Base-by-base conservation (phyloP, 2,329 filamentous ascomycete species). In the Cryphonectria carpinicola region DNA sequence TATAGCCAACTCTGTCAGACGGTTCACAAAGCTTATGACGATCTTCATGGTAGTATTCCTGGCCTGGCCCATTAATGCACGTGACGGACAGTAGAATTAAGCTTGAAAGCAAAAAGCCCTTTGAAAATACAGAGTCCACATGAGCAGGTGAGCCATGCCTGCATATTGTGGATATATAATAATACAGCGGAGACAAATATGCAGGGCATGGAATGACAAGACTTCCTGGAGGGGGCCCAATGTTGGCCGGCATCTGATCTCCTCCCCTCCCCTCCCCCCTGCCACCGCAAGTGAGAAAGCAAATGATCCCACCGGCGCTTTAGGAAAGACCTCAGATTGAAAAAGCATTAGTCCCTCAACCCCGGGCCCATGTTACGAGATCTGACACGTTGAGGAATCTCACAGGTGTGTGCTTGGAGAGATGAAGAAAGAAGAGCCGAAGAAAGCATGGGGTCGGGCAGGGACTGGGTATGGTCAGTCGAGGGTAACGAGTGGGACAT, bases 181-280 rank as follows among this genome's bases (percentile, higher is more conserved):
- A 22, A 43, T 65, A 32, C 28, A 8, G 43, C 32, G 63, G 63
- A 52, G 63, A 65, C n/a, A 35, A 28, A 65, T 35, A 49, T 43
- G 61, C 63, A 65, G 32, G 58, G 43, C 52, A 19, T 65, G 28
- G 32, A 65, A 35, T 65, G 63, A 52, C 41, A 65, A 64, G 41
- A 43, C 17, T n/a, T 65, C 63, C 43, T 61, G 58, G 58, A 32
- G 63, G 63, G n/a, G 19, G 41, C 10, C 43, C 25, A 49, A 52
- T 61, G 35, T 25, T 37, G 22, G 58, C 58, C 58, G 17, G 25
- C 19, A 61, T 61, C 58, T 61, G 28, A 65, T 65, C 63, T 5
- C 14, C 37, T n/a, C n/a, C n/a, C n/a, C n/a, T n/a, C n/a, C 6
- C 46, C 6, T 19, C 46, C 46, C 46, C 22, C 22, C 8, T 11